These are phyloP conservation scores for Cyclanthera cordifolia DNA, from an alignment of 306 rosid genomes.

Conservation along the genomic window DNA sequence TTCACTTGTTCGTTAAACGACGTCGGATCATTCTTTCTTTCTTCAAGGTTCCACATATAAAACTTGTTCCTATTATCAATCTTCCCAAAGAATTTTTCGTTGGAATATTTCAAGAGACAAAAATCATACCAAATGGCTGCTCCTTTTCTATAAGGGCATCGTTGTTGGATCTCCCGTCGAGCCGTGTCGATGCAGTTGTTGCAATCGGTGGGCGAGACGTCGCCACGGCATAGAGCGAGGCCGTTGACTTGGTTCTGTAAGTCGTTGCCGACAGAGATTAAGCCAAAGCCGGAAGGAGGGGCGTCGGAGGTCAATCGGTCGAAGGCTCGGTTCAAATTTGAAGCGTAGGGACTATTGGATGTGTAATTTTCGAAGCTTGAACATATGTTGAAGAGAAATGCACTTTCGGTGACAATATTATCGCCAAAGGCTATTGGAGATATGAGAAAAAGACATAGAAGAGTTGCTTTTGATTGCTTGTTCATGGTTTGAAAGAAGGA, in stretches of 20 bases:
- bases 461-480: neutral
- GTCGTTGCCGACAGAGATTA: conserved; percentile 13
- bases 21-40: conserved; percentile 3
- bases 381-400: conserved; percentile 38
- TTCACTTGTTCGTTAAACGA: conserved; percentile 18
- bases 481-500: neutral
- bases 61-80: conserved; percentile 25
- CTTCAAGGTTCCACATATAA: conserved; percentile 24
- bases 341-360: conserved; percentile 19
- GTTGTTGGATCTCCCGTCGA: conserved; percentile 11
- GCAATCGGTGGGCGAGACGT: conserved; percentile 15
- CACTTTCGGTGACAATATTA: conserved; percentile 18
- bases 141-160: conserved; percentile 25
- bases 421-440: neutral
- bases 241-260: conserved; percentile 21
- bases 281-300: conserved; percentile 26
- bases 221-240: conserved; percentile 32
- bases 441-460: neutral
- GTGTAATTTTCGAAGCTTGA: conserved; percentile 38
- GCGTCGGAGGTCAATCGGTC: conserved; percentile 9
- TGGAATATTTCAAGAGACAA: conserved; percentile 29
- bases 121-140: conserved; percentile 29
- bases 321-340: conserved; percentile 18
- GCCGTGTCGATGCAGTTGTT: conserved; percentile 22
- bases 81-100: conserved; percentile 19